A percentile compares a stretch with the other conserved stretches of the same genome.
Evolutionary conservation across 495 filamentous ascomycete species (phyloP).

Genomic region (Margaritispora aquatica): DNA sequence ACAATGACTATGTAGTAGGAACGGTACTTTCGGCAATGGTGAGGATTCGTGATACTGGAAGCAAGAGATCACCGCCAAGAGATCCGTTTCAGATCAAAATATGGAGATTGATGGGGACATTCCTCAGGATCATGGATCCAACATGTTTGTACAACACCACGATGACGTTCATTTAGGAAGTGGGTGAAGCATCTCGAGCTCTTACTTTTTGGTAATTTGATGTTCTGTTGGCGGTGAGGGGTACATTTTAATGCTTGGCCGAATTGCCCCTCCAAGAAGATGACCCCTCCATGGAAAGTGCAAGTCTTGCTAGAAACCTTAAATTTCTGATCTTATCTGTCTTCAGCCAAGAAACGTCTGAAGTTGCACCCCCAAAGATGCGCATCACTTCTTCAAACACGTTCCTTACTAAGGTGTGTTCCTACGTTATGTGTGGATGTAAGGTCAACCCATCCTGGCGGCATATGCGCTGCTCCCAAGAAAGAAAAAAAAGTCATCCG

Average conservation of each 20-base stretch:
- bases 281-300: neutral
- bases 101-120: neutral
- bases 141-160: constrained; percentile 1
- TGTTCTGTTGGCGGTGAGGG: neutral
- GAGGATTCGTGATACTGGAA: neutral
- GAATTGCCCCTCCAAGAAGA: neutral
- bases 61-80: neutral
- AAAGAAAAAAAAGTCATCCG: constrained; percentile 5
- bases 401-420: neutral
- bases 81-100: neutral
- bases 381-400: neutral
- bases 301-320: neutral
- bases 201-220: neutral
- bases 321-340: constrained; percentile 11
- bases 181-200: neutral
- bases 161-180: neutral
- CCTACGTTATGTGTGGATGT: too few species aligned
- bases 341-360: constrained; percentile 6
- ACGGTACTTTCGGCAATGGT: constrained; percentile 4
- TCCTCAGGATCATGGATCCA: neutral
- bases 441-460: constrained; percentile 4
- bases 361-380: neutral
- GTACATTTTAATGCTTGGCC: neutral
- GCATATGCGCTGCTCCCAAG: constrained; percentile 10
- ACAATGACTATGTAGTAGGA: neutral